A percentile compares a stretch with the other conserved stretches of the same genome.
Conservation (phyloP, 1,139 yeast genomes). For the Arxiozyma slooffiae region DNA sequence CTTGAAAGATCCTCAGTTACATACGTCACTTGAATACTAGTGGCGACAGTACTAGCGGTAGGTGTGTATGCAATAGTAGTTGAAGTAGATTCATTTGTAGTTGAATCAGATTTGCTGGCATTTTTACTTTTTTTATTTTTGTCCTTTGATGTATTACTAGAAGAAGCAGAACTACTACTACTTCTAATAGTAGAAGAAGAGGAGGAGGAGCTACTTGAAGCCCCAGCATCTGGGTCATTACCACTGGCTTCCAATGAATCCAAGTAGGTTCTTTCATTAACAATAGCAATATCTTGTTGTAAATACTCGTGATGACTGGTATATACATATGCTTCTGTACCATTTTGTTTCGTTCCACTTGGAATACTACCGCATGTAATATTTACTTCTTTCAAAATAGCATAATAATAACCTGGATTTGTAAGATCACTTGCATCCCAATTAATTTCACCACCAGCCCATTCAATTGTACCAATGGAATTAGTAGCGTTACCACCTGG, state of each 20-base stretch:
- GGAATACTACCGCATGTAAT: conserved; percentile 70
- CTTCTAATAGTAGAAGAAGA: conserved; percentile 4
- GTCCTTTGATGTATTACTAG: neutral
- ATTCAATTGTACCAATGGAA: conserved; percentile 68
- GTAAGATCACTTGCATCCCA: conserved; percentile 71
- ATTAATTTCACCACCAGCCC: conserved; percentile 89
- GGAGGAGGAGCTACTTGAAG: conserved; percentile 1
- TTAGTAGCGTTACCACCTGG: conserved; percentile 71
- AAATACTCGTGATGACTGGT: conserved; percentile 39
- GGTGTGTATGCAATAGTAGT: neutral
- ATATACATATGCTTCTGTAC: conserved; percentile 50
- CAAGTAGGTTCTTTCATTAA: conserved; percentile 51
- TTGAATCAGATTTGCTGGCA: neutral
- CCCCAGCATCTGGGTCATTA: conserved; percentile 41
- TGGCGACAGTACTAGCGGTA: neutral
- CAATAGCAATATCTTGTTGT: conserved; percentile 42
- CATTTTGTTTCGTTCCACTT: conserved; percentile 36
- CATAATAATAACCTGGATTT: conserved; percentile 70
- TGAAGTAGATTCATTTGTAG: neutral
- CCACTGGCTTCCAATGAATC: conserved; percentile 58
- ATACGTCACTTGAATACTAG: conserved; percentile 2
- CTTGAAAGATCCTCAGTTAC: neutral
- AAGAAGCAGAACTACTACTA: conserved; percentile 3
- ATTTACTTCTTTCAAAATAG: conserved; percentile 48
- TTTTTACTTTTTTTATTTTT: neutral